Base-by-base conservation (phyloP, 306 rosid genomes). In the Boehmeria nivea region DNA sequence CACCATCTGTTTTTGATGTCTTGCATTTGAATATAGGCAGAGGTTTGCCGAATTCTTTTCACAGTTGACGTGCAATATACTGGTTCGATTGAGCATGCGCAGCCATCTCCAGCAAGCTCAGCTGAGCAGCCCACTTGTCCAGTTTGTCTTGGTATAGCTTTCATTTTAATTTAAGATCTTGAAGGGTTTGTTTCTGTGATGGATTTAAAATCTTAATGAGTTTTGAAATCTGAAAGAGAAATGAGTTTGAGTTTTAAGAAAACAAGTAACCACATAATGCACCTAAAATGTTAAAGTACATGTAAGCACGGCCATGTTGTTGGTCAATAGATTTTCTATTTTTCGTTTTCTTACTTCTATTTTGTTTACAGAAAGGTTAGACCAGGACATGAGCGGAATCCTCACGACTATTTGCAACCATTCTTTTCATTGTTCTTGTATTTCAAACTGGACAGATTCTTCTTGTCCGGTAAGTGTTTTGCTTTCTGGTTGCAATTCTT, bases 371-470 rank as follows among this genome's bases (percentile, higher is more conserved):
- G 98, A 91, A 75, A 81, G 89, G 47, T 65, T 91, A 61, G 98
- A 91, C 77, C 96, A 84, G 77, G 98, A 84, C 49, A 67, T 71
- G 2, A 21, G 85, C 69, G 95, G 98, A 71, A 91, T 87, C 57
- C 98, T 91, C 46, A 91, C 95, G 9, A 91, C 96, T 38, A 91
- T 91, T 50, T 91, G 98, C 82, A 91, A 91, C 61, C 98, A 91
- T 75, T 91, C 98, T 67, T 91, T 91, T 65, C 98, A 91, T 49
- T 80, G 89, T 63, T 91, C 98, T 2, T 87, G 98, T 55, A 91
- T 91, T 70, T 91, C 98, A 51, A 91, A 84, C 71, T 87, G 94
- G 94, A 81, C 88, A 0, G 96, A 91, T 78, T 84, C 94, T 54
- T 91, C 98, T 68, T 91, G 98, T 71, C 98, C 98, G 43, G 98